A percentile compares a stretch with the other conserved stretches of the same genome.
Conservation (phyloP, 345 rosid species). For the Physaria fendleri region DNA sequence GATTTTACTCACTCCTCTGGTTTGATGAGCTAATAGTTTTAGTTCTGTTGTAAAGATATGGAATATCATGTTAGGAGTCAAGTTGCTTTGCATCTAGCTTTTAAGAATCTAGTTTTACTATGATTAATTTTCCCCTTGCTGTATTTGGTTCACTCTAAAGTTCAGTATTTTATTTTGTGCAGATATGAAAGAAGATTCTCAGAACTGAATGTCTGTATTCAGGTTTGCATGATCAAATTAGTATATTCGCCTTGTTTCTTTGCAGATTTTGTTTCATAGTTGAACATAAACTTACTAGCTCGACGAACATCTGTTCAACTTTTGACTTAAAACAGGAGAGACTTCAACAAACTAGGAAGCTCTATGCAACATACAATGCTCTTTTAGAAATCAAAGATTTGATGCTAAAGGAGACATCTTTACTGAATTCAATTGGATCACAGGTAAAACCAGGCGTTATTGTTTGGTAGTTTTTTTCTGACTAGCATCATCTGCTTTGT, state of each 20-base stretch:
- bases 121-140: neutral
- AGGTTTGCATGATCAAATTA: conserved; percentile 37
- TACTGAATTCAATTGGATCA: conserved; percentile 69
- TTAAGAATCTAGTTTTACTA: conserved; percentile 1
- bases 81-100: neutral
- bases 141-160: conserved; percentile 7
- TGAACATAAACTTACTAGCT: neutral
- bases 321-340: conserved; percentile 45
- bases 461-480: neutral
- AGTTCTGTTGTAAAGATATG: neutral
- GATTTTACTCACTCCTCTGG: neutral
- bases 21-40: neutral
- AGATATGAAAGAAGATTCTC: conserved; percentile 75
- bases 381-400: conserved; percentile 77
- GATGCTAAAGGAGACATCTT: conserved; percentile 81
- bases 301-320: conserved; percentile 7
- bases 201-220: conserved; percentile 69
- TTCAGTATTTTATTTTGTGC: conserved; percentile 20
- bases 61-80: neutral
- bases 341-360: conserved; percentile 68
- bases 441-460: conserved; percentile 42
- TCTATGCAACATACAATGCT: conserved; percentile 74
- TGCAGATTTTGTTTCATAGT: neutral
- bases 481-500: neutral
- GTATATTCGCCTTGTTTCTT: conserved; percentile 9